phyloP scores from a whole-genome alignment of 441 rosid species.

The Populus hybrid region DNA sequence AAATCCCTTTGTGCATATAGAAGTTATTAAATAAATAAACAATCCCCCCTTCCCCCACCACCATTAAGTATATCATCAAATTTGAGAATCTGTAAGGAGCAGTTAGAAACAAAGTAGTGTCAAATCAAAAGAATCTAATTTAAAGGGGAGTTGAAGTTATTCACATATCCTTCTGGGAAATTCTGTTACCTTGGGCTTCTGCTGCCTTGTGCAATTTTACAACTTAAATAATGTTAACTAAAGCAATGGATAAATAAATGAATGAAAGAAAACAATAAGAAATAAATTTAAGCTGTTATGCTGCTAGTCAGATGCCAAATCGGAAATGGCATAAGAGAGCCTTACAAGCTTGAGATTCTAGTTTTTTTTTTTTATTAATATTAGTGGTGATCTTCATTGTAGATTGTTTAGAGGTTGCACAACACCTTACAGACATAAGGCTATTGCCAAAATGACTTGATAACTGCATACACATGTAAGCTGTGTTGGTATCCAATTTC shows the following conservation, averaged over 20 bases:
- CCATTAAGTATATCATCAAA: background rate
- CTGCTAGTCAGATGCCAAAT: background rate
- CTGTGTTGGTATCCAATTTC: background rate
- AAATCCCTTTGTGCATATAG: background rate
- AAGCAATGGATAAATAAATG: background rate
- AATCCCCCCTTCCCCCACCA: background rate
- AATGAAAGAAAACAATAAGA: background rate
- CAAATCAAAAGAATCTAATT: background rate
- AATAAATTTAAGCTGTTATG: background rate
- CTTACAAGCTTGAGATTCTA: background rate
- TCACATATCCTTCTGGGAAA: background rate
- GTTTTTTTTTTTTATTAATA: background rate
- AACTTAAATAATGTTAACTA: background rate
- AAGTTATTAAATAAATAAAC: too few species aligned
- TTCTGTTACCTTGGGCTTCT: background rate
- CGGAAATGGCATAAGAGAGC: background rate
- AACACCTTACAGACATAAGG: background rate
- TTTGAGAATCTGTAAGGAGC: background rate
- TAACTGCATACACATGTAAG: background rate
- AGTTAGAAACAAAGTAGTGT: background rate
- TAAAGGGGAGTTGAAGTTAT: background rate
- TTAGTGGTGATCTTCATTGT: background rate
- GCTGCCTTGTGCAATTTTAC: background rate
- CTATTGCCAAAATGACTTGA: background rate
- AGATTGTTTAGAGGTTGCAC: background rate